Percentiles rank a stretch among this genome's conserved stretches.
Evolutionary conservation across 1,284 basidiomycete genomes (phyloP).

Genomic region (Cronartium ribicola): DNA sequence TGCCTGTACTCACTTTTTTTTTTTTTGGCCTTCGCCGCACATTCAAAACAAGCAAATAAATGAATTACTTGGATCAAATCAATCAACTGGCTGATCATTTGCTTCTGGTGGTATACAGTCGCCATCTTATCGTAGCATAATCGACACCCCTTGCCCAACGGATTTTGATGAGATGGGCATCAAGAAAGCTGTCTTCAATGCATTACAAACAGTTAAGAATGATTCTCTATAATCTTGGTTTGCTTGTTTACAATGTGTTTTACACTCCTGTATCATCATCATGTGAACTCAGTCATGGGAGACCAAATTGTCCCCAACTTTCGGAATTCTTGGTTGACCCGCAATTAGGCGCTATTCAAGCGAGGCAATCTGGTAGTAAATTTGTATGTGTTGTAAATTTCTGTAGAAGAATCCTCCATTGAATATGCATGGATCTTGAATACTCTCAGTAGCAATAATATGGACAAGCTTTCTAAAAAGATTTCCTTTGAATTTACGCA

Average conservation of each 20-base stretch:
- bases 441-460: no score
- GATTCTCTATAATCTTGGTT: neutral
- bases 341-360: constrained; percentile 35
- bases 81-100: neutral
- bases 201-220: constrained; percentile 72
- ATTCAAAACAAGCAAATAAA: no score
- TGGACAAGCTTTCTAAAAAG: no score
- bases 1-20: no score
- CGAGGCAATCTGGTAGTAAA: constrained; percentile 9
- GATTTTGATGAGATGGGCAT: constrained; percentile 98
- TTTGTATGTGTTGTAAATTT: no score
- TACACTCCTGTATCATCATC: neutral
- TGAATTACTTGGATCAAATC: no score
- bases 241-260: neutral
- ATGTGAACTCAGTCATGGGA: constrained; percentile 35
- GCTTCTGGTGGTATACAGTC: constrained; percentile 60
- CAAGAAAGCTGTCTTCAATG: constrained; percentile 79
- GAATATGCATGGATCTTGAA: no score
- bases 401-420: no score
- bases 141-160: constrained; percentile 78
- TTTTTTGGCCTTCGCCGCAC: no score
- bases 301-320: constrained; percentile 38
- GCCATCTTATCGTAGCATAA: constrained; percentile 81
- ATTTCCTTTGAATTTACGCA: no score
- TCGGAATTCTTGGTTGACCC: constrained; percentile 29